Evolutionary conservation across 225 moss, liverwort and hornwort species (phyloP).

Genomic region (Straminergon stramineum): DNA sequence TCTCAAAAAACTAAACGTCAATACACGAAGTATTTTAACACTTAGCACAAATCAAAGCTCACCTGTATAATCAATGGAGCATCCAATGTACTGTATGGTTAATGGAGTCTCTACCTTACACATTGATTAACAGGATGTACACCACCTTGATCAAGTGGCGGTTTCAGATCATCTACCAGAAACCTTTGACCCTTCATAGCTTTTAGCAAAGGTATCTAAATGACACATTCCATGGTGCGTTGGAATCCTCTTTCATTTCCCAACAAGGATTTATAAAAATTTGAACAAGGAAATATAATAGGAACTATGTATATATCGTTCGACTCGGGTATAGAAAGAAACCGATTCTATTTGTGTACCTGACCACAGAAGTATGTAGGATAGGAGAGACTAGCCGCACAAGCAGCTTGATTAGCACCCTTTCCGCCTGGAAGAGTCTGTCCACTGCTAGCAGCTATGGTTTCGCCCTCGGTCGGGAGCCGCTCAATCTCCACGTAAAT

Average conservation of each 20-base stretch:
- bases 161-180: neutral
- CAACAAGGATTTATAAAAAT: neutral
- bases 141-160: neutral
- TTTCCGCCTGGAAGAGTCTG: slow-evolving; percentile 52
- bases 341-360: slow-evolving; percentile 1
- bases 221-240: neutral
- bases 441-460: slow-evolving; percentile 32
- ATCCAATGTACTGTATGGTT: neutral
- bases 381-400: slow-evolving; percentile 50
- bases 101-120: neutral
- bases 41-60: neutral
- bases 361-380: slow-evolving; percentile 51
- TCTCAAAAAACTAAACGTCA: neutral
- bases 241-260: neutral
- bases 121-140: neutral
- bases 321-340: neutral
- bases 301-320: neutral
- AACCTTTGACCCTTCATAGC: neutral
- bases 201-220: neutral
- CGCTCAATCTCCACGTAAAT: slow-evolving; percentile 48
- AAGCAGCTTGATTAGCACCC: slow-evolving; percentile 60
- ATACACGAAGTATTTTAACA: neutral
- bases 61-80: neutral
- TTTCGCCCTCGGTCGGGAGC: slow-evolving; percentile 43
- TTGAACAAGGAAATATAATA: neutral